A percentile compares a stretch with the other conserved stretches of the same genome.
Evolutionary conservation across 176 grass and related monocot species (phyloP).

Genomic region (Cenchrus purpureus): DNA sequence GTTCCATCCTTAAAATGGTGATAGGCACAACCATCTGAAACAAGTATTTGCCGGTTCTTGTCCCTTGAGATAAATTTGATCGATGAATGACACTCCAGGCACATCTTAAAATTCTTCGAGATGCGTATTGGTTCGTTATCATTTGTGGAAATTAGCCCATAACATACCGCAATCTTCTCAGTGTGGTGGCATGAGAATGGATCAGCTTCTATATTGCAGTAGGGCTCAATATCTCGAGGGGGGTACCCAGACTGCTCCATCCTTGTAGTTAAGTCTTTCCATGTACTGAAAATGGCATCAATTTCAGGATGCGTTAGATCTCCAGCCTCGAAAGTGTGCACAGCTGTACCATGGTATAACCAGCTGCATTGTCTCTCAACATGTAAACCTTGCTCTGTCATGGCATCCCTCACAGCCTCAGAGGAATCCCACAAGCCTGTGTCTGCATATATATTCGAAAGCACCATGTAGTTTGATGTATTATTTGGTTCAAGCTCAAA

Average conservation of each 20-base stretch:
- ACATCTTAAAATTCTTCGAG: conserved; percentile 76
- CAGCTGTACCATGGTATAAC: conserved; percentile 45
- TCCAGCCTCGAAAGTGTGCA: conserved; percentile 63
- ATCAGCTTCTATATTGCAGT: conserved; percentile 57
- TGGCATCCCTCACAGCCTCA: conserved; percentile 53
- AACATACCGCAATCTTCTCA: conserved; percentile 58
- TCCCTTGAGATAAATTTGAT: conserved; percentile 63
- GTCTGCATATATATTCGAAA: conserved; percentile 67
- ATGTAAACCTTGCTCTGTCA: conserved; percentile 55
- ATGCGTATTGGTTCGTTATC: conserved; percentile 49
- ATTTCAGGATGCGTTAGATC: conserved; percentile 60
- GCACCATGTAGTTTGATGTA: conserved; percentile 61
- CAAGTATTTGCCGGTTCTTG: conserved; percentile 47
- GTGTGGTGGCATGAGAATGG: conserved; percentile 72
- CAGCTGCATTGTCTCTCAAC: conserved; percentile 55
- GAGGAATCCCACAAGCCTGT: conserved; percentile 60
- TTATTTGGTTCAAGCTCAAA: conserved; percentile 75
- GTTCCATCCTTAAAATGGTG: conserved; percentile 57
- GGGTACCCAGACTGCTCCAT: conserved; percentile 60
- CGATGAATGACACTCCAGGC: conserved; percentile 66
- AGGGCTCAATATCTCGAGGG: conserved; percentile 50
- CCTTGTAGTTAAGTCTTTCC: conserved; percentile 51
- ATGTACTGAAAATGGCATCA: conserved; percentile 48
- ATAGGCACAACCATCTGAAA: conserved; percentile 66
- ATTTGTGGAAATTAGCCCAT: conserved; percentile 58